These are phyloP conservation scores for Beauveria caledonica DNA, from an alignment of 2,329 filamentous ascomycete species.

Conservation along the genomic window DNA sequence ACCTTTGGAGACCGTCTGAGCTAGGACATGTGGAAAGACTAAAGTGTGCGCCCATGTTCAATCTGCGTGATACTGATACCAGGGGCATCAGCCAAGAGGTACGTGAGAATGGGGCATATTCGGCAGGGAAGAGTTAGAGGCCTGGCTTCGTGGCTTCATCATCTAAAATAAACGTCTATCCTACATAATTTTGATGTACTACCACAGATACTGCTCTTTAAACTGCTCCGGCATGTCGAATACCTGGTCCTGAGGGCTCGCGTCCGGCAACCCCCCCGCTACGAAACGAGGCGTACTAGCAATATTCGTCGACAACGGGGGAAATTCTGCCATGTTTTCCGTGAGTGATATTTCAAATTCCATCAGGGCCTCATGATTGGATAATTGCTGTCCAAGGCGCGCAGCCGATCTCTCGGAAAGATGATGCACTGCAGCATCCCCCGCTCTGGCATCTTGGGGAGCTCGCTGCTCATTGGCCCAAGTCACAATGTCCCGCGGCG, in stretches of 20 bases:
- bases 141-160: too few species aligned
- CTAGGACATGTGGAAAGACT: background rate
- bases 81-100: too few species aligned
- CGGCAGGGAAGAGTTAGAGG: too few species aligned
- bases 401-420: background rate
- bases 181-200: background rate
- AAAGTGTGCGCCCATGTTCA: too few species aligned
- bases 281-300: background rate
- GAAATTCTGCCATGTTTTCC: background rate
- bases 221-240: slow-evolving; percentile 6
- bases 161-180: too few species aligned
- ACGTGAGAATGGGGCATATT: too few species aligned
- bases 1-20: slow-evolving; percentile 1
- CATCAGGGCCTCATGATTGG: background rate
- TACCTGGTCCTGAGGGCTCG: background rate
- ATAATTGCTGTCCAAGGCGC: background rate
- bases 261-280: background rate
- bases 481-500: background rate
- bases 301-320: background rate
- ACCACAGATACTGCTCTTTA: slow-evolving; percentile 9
- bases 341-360: background rate
- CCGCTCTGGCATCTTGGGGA: background rate
- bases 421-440: background rate
- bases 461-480: background rate
- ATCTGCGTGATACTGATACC: too few species aligned